Evolutionary conservation across 768 basidiomycete genomes (phyloP), one percentile per base, ranked within the genome.

Genomic region (Crepidotus variabilis): DNA sequence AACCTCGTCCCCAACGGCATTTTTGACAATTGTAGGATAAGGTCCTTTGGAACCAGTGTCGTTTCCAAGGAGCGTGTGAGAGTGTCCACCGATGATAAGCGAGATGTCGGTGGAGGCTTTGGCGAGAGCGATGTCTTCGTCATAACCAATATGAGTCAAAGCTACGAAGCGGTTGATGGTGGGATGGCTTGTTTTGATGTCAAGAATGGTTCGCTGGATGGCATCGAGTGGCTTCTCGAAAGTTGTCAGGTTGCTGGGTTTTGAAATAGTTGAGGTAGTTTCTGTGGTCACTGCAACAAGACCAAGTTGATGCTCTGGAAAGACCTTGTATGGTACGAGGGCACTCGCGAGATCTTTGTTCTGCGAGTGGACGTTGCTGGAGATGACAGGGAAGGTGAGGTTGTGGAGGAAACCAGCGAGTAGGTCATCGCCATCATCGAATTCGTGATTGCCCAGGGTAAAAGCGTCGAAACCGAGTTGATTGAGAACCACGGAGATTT

Each of bases 381-480:
- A 78, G 57, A 80, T 71, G 60, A 74, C 64, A 2, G 78, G 77
- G 65, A 76, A 72, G 4, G 69, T 76, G 56, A 80, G 70, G 52
- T 75, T 76, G 52, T 61, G 57, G 35, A 77, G 60, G 63, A 75
- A 76, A 24, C 62, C 61, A 13, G 71, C 72, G 3, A 78, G 67
- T 9, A 70, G 65, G 39, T 72, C 70, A 51, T 75, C 72, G 14
- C 78, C 77, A 14, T 71, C 68, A 62, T 78, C 78, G 51, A 78
- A 78, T 58, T 78, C 77, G 60, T 78, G 77, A 57, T 79, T 78
- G 33, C 78, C 78, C 1, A 76, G 68, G 0, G 76, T 77, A 63
- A 78, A 71, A 1, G 74, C 75, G 50, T 76, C 74, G 61, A 76
- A 79, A 2, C 71, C 72, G 22, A 78, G 64, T 55, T 77, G 69